phyloP scores from a whole-genome alignment of 2,329 filamentous ascomycete species.

The Aphanoascus verrucosus region DNA sequence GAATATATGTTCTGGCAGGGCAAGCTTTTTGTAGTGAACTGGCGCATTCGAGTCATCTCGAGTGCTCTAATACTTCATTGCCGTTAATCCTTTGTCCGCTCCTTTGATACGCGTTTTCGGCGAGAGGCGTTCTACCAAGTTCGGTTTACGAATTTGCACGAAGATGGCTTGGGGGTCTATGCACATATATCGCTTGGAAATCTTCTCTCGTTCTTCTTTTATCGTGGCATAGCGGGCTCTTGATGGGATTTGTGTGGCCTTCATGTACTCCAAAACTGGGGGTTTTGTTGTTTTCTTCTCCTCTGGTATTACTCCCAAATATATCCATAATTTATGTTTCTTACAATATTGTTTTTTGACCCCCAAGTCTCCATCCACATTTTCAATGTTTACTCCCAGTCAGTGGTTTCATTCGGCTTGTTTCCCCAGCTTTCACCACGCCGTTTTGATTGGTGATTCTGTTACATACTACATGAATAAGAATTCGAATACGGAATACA shows the following conservation, averaged over 20 bases:
- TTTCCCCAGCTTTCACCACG: no score
- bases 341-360: neutral
- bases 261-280: neutral
- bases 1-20: neutral
- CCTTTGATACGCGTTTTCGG: neutral
- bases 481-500: no score
- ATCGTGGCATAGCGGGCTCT: conserved; percentile 17
- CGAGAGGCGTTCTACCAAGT: neutral
- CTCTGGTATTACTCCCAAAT: neutral
- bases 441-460: neutral
- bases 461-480: neutral
- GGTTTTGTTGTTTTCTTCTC: neutral
- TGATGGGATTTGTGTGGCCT: conserved; percentile 3
- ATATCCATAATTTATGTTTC: conserved; percentile 3
- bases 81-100: neutral
- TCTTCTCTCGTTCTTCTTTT: neutral
- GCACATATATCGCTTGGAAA: conserved; percentile 7
- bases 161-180: neutral
- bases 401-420: no score
- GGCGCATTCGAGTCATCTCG: neutral
- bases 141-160: neutral
- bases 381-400: no score
- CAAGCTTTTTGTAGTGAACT: neutral
- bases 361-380: neutral
- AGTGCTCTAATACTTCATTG: neutral